Conservation (phyloP, 371 early-diverging fungal genomes). For the Apophysomyces elegans region DNA sequence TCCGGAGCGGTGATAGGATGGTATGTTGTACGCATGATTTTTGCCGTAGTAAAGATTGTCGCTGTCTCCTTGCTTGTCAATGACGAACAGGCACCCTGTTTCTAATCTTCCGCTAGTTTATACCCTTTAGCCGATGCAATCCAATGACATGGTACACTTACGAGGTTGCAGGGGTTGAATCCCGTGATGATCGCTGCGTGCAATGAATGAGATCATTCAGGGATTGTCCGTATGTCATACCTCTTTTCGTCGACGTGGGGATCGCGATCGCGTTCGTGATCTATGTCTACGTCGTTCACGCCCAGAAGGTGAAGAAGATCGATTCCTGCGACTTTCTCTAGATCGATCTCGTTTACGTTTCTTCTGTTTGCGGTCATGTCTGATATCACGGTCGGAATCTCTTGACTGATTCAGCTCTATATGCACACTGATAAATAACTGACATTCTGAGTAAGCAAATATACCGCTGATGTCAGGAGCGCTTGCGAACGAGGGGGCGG, state of each 20-base stretch:
- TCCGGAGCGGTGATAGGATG: constrained; percentile 44
- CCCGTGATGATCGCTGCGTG: background rate
- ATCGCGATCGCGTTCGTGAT: constrained; percentile 24
- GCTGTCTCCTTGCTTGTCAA: constrained; percentile 49
- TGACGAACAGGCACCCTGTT: constrained; percentile 34
- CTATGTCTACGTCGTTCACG: constrained; percentile 21
- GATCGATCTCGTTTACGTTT: constrained; percentile 21
- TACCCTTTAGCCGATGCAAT: background rate
- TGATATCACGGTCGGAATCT: constrained; percentile 1
- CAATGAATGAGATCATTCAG: background rate
- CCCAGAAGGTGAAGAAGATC: background rate
- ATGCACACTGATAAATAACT: background rate
- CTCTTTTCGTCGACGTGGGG: constrained; percentile 14
- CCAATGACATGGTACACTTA: background rate
- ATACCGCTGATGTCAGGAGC: constrained; percentile 37
- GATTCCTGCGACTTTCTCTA: constrained; percentile 2
- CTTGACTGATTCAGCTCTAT: constrained; percentile 9
- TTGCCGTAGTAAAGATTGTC: constrained; percentile 47
- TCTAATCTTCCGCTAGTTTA: constrained; percentile 18
- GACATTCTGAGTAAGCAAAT: background rate
- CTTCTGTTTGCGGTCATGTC: constrained; percentile 15
- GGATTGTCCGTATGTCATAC: background rate
- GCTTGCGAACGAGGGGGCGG: constrained; percentile 37
- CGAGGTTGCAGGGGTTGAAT: background rate
- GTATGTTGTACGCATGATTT: constrained; percentile 34